These are phyloP conservation scores for Paraconiothyrium sp. DNA, from an alignment of 2,329 filamentous ascomycete genomes.

Conservation along the genomic window DNA sequence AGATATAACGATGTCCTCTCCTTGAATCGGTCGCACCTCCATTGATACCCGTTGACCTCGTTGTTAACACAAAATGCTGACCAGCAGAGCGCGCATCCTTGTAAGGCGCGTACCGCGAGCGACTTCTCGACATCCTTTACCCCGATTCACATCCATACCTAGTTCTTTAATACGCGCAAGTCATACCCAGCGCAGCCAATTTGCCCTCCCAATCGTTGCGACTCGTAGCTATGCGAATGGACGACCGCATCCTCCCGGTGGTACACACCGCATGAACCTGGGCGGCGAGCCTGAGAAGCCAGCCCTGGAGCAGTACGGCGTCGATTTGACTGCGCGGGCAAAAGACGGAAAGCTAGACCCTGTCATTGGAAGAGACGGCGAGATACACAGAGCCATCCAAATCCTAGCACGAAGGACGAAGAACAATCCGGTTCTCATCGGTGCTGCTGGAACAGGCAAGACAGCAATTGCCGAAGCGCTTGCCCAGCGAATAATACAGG, in stretches of 20 bases:
- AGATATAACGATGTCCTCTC: slow-evolving; percentile 36
- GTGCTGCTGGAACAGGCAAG: slow-evolving; percentile 89
- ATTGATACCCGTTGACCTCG: slow-evolving; percentile 15
- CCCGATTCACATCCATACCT: slow-evolving; percentile 33
- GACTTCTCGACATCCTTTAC: slow-evolving; percentile 25
- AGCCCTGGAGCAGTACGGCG: slow-evolving; percentile 87
- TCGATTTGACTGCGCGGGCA: slow-evolving; percentile 87
- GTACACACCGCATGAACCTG: slow-evolving; percentile 93
- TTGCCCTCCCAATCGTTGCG: slow-evolving; percentile 52
- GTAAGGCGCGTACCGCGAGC: slow-evolving; percentile 44
- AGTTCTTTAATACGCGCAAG: slow-evolving; percentile 30
- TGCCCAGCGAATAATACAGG: slow-evolving; percentile 86
- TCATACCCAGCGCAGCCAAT: slow-evolving; percentile 12
- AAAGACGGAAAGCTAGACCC: slow-evolving; percentile 92
- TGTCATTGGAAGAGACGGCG: slow-evolving; percentile 89
- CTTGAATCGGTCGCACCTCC: slow-evolving; percentile 16
- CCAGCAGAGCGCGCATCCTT: slow-evolving; percentile 45
- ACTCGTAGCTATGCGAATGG: slow-evolving; percentile 67
- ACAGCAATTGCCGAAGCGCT: slow-evolving; percentile 92
- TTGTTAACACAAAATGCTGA: slow-evolving; percentile 43
- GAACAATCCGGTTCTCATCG: slow-evolving; percentile 95
- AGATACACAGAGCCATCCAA: slow-evolving; percentile 94
- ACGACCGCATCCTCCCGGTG: slow-evolving; percentile 83
- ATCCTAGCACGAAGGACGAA: slow-evolving; percentile 92
- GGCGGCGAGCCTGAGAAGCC: slow-evolving; percentile 80